Evolutionary conservation across 2,329 filamentous ascomycete genomes (phyloP), one percentile per base, ranked within the genome.

Genomic region (Stagonosporopsis chrysanthemi): DNA sequence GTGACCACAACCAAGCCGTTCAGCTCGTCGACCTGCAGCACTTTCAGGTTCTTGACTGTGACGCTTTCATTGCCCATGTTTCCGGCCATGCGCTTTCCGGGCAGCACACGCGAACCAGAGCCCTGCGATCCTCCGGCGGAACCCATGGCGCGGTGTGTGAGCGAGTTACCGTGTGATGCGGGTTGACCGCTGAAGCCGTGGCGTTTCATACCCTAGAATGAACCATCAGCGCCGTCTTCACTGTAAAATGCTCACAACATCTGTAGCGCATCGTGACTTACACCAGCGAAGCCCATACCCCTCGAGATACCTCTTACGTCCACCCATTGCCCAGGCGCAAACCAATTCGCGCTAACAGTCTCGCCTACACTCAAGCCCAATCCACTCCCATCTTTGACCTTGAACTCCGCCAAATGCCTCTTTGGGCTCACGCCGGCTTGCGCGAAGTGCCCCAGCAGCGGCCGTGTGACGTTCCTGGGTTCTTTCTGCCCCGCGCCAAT

Each of bases 61-160:
- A 92, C 90, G 66, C 86, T 87, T 77, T 96, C 86, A 64, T 90
- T 90, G 63, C 95, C 95, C 95, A 99, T 98, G 58, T 91, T 87
- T 52, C 95, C 95, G 3, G 95, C 87, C 95, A 99, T 99, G 81
- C 92, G 95, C 86, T 99, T 99, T 59, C 95, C 95, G 0, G 95
- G 95, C 73, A 92, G 82, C 23, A 99, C 94, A 79, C 95, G 87
- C 62, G 91, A 96, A 80, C 95, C 95, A 74, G 90, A 88, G 64
- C 95, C 95, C 79, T 99, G 95, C 67, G 90, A 90, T 58, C 90
- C 91, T 75, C 95, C 95, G 7, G 89, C 85, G 31, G 92, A 94
- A 83, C 95, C 95, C 80, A 97, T 91, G 26, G 90, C 90, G 72
- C 95, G 86, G 83, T 99, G 95, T 72, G 91, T 92, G 80, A 92